Evolutionary conservation across 139 green algal genomes (phyloP).

Genomic region (Chlamydomonas urium): DNA sequence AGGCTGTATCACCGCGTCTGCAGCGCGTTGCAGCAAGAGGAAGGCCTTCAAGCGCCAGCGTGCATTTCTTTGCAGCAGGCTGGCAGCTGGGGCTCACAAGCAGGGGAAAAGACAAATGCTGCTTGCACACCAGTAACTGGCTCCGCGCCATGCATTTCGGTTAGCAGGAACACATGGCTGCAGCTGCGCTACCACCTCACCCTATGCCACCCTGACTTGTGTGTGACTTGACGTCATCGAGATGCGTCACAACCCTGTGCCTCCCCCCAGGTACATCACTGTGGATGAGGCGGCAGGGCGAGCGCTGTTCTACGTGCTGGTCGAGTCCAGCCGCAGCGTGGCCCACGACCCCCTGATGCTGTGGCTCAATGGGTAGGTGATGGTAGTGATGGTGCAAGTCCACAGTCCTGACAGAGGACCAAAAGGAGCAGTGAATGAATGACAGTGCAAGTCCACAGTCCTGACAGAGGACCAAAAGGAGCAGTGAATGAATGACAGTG

Average conservation of each 20-base stretch:
- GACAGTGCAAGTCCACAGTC: background rate
- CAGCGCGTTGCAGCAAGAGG: too few relatives aligned
- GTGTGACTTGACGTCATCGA: background rate
- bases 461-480: too few relatives aligned
- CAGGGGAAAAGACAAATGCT: too few relatives aligned
- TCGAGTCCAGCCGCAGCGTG: constrained; percentile 26
- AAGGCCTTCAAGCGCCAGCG: too few relatives aligned
- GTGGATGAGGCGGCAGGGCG: constrained; percentile 66
- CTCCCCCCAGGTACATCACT: constrained; percentile 64
- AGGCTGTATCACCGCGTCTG: too few relatives aligned
- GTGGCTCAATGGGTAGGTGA: constrained; percentile 73
- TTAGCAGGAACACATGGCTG: background rate
- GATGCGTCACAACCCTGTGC: background rate
- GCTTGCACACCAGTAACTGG: background rate
- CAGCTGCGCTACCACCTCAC: background rate
- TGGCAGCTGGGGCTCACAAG: background rate
- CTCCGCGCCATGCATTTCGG: background rate
- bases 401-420: background rate
- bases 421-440: too few relatives aligned
- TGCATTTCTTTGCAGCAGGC: background rate
- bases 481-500: too few relatives aligned
- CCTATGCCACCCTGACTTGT: background rate
- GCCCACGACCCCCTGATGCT: constrained; percentile 53
- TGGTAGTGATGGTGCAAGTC: background rate
- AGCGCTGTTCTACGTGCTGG: constrained; percentile 70